A percentile compares a stretch with the other conserved stretches of the same genome.
phyloP scores from a whole-genome alignment of 768 basidiomycete species.

The Lactarius indigo region DNA sequence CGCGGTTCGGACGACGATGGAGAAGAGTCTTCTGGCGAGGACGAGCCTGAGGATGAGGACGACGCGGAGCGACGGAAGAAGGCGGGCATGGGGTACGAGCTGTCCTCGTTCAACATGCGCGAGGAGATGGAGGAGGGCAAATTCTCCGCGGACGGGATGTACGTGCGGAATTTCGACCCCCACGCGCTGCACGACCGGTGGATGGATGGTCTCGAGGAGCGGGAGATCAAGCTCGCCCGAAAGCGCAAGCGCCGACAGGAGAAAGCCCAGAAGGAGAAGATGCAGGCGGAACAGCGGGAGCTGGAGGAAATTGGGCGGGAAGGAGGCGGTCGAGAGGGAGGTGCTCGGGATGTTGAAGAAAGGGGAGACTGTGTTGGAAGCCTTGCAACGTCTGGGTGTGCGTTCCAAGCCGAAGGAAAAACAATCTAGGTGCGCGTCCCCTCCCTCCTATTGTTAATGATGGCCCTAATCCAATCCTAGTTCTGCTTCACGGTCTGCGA shows the following conservation, averaged over 20 bases:
- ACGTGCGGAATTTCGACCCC: constrained; percentile 82
- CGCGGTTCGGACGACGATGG: constrained; percentile 40
- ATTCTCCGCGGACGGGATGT: constrained; percentile 90
- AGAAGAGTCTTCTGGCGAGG: constrained; percentile 36
- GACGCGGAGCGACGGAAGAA: constrained; percentile 72
- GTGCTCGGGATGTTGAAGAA: constrained; percentile 76
- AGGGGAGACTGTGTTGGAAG: constrained; percentile 89
- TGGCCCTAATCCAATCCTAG: background rate
- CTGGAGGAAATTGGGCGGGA: constrained; percentile 65
- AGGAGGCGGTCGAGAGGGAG: constrained; percentile 57
- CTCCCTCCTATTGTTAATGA: background rate
- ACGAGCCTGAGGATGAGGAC: constrained; percentile 65
- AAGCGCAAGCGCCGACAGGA: constrained; percentile 74
- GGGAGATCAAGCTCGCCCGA: constrained; percentile 78
- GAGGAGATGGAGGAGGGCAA: constrained; percentile 98
- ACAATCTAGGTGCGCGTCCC: constrained; percentile 26
- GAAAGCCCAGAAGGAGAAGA: constrained; percentile 62
- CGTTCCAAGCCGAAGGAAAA: constrained; percentile 48
- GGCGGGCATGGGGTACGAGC: constrained; percentile 87
- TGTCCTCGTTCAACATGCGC: constrained; percentile 98
- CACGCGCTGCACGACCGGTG: constrained; percentile 91
- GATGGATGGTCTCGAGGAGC: constrained; percentile 89
- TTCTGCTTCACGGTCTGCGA: constrained; percentile 16
- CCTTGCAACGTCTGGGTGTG: constrained; percentile 78
- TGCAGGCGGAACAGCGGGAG: constrained; percentile 72